A percentile compares a stretch with the other conserved stretches of the same genome.
Evolutionary conservation across 495 filamentous ascomycete species (phyloP).

Genomic region (Neurospora africana): DNA sequence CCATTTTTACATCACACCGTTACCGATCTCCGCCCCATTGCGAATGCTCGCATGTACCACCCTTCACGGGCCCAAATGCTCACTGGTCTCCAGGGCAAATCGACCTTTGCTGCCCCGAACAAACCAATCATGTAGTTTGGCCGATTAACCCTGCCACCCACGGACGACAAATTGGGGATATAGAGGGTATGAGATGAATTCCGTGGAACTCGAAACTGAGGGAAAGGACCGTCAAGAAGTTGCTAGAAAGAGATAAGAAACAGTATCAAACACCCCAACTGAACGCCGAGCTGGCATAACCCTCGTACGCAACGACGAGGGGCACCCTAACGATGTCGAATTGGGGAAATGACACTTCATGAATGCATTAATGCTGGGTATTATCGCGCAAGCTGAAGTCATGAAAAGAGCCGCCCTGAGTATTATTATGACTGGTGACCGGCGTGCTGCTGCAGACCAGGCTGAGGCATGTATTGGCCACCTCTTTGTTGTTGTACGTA

Average conservation of each 20-base stretch:
- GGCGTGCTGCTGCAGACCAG: constrained; percentile 44
- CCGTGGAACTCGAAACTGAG: constrained; percentile 8
- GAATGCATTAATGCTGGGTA: constrained; percentile 43
- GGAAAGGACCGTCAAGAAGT: constrained; percentile 8
- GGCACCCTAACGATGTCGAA: constrained; percentile 15
- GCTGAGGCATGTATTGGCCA: constrained; percentile 43
- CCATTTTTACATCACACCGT: neutral
- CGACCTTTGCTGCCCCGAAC: neutral
- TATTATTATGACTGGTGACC: constrained; percentile 39
- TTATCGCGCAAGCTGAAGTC: constrained; percentile 31
- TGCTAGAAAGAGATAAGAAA: constrained; percentile 16
- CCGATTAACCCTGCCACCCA: neutral
- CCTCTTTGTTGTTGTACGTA: constrained; percentile 46
- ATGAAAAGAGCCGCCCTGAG: constrained; percentile 9
- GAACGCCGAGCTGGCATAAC: constrained; percentile 20
- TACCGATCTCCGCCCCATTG: neutral
- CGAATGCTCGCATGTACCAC: neutral
- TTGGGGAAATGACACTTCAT: constrained; percentile 30
- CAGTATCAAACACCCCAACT: constrained; percentile 18
- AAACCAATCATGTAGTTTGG: neutral
- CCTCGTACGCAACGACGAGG: constrained; percentile 10
- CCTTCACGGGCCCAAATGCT: neutral
- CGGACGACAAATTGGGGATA: neutral
- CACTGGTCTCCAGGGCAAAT: neutral
- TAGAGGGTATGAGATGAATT: constrained; percentile 3